phyloP scores from a whole-genome alignment of 495 filamentous ascomycete genomes.

The Cercophora sp. region DNA sequence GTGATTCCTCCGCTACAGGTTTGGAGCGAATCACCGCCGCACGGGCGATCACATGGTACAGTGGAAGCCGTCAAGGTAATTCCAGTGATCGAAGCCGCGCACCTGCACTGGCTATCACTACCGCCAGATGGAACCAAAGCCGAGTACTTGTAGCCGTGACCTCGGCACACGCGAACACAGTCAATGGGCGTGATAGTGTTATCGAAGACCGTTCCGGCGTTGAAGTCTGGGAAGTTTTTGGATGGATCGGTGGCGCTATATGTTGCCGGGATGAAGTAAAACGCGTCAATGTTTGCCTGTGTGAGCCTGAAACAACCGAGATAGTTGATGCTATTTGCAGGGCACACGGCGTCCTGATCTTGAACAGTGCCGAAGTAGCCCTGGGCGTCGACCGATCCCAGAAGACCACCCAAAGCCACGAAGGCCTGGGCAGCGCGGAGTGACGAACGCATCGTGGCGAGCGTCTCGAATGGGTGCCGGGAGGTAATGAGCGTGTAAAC shows the following conservation, averaged over 20 bases:
- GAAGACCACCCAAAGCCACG: constrained; percentile 22
- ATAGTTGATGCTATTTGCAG: constrained; percentile 16
- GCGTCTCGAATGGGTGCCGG: no score
- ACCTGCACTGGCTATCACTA: no score
- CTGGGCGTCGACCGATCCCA: constrained; percentile 21
- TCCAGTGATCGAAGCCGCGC: no score
- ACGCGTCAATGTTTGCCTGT: not conserved
- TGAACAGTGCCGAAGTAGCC: constrained; percentile 17
- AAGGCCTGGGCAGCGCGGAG: constrained; percentile 19
- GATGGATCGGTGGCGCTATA: no score
- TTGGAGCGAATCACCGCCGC: constrained; percentile 6
- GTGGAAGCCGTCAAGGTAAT: constrained; percentile 16
- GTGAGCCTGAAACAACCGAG: constrained; percentile 20
- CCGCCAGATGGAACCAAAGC: no score
- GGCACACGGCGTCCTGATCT: constrained; percentile 9
- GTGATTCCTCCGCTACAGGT: constrained; percentile 15
- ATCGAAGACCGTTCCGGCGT: constrained; percentile 19
- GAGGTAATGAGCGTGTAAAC: not conserved
- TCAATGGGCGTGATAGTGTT: constrained; percentile 21
- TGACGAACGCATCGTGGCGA: constrained; percentile 24
- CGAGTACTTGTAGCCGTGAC: constrained; percentile 25
- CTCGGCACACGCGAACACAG: constrained; percentile 24
- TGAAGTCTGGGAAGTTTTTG: constrained; percentile 20
- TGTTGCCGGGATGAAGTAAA: not conserved
- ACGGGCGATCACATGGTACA: constrained; percentile 22